These are phyloP conservation scores for Penicillium coffeae DNA, from an alignment of 495 filamentous ascomycete species.

Conservation along the genomic window DNA sequence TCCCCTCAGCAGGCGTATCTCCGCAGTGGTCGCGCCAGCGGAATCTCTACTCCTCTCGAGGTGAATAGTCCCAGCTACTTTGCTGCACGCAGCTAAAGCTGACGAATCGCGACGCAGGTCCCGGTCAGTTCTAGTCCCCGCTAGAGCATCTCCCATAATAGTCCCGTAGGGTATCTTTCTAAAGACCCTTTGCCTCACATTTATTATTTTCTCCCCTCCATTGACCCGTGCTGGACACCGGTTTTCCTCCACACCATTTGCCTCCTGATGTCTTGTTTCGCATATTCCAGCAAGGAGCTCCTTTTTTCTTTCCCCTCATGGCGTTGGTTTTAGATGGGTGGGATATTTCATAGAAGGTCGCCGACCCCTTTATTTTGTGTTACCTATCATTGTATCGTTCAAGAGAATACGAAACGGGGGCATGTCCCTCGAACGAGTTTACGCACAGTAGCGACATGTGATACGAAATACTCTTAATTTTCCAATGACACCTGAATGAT, in stretches of 20 bases:
- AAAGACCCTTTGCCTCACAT: background rate
- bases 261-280: background rate
- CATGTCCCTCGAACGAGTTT: slow-evolving; percentile 14
- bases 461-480: background rate
- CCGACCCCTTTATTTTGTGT: slow-evolving; percentile 22
- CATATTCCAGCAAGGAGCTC: slow-evolving; percentile 2
- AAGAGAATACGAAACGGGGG: slow-evolving; percentile 7
- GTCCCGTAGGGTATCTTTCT: no score
- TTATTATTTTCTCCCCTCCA: background rate
- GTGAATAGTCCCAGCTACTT: slow-evolving; percentile 31
- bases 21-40: slow-evolving; percentile 27
- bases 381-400: slow-evolving; percentile 6
- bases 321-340: slow-evolving; percentile 24
- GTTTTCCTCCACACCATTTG: background rate
- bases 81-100: slow-evolving; percentile 23
- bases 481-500: background rate
- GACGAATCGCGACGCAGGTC: slow-evolving; percentile 40
- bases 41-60: slow-evolving; percentile 29
- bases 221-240: slow-evolving; percentile 17
- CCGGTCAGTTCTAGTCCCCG: slow-evolving; percentile 39
- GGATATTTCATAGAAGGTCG: slow-evolving; percentile 16
- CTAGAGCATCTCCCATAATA: slow-evolving; percentile 19
- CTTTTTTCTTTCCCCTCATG: slow-evolving; percentile 4
- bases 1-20: slow-evolving; percentile 43
- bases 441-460: background rate